Conservation (phyloP, 495 filamentous ascomycete genomes). For the Pyrenopolyporus hunteri region DNA sequence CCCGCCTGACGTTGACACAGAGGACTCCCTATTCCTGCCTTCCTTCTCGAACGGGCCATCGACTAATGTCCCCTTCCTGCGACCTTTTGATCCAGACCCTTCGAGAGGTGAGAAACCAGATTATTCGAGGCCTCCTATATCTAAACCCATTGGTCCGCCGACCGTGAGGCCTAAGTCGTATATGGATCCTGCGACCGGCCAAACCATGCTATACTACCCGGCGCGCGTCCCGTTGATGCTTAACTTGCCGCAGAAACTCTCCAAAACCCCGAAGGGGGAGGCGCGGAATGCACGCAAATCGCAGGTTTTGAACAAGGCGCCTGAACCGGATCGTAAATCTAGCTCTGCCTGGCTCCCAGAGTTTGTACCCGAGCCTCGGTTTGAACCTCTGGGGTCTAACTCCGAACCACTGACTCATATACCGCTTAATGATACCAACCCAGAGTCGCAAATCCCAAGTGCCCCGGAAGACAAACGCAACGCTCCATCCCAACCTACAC, state of each 20-base stretch:
- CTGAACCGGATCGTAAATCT: constrained; percentile 34
- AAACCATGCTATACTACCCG: constrained; percentile 92
- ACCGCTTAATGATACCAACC: neutral
- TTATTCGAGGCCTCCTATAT: constrained; percentile 24
- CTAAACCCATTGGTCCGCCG: constrained; percentile 32
- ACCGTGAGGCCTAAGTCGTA: constrained; percentile 63
- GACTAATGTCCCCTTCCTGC: constrained; percentile 21
- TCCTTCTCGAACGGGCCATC: constrained; percentile 38
- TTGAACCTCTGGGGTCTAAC: constrained; percentile 39
- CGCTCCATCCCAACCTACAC: neutral
- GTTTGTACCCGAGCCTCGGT: constrained; percentile 39
- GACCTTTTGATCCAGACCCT: constrained; percentile 27
- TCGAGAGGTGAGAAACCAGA: constrained; percentile 24
- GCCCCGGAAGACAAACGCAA: constrained; percentile 1
- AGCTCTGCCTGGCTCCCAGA: constrained; percentile 56
- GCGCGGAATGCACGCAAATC: constrained; percentile 72
- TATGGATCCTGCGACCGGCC: constrained; percentile 66
- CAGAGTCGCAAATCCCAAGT: constrained; percentile 4
- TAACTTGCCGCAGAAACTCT: constrained; percentile 87
- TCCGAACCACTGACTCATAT: constrained; percentile 4
- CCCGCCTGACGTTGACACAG: constrained; percentile 52
- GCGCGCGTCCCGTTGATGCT: constrained; percentile 93
- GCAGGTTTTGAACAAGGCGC: constrained; percentile 60
- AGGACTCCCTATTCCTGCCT: constrained; percentile 34
- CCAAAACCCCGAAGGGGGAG: constrained; percentile 67